These are phyloP conservation scores for Russula sp. DNA, from an alignment of 768 basidiomycete species.

Conservation along the genomic window DNA sequence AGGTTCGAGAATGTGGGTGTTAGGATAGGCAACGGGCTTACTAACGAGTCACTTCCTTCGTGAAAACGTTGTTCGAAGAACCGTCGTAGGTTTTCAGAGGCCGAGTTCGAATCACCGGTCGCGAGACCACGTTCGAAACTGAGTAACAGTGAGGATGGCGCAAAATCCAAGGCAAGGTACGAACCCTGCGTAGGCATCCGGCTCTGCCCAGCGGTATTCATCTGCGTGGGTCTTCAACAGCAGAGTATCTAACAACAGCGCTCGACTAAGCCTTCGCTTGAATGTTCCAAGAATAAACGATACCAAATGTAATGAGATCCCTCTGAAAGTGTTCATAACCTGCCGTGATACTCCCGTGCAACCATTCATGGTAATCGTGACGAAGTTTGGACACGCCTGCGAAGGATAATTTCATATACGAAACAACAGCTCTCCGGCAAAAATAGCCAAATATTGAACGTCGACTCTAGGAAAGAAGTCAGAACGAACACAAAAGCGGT, in stretches of 20 bases:
- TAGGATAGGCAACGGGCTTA: conserved; percentile 8
- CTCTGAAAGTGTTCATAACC: conserved; percentile 35
- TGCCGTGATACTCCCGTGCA: conserved; percentile 37
- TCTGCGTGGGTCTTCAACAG: conserved; percentile 21
- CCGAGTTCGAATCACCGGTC: conserved; percentile 61
- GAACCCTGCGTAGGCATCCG: conserved; percentile 17
- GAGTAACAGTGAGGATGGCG: conserved; percentile 16
- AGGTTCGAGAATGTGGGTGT: neutral
- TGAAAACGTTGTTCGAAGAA: conserved; percentile 88
- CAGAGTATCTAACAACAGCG: conserved; percentile 22
- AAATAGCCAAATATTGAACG: conserved; percentile 80
- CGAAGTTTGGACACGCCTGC: conserved; percentile 60
- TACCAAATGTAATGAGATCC: conserved; percentile 20
- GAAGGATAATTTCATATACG: conserved; percentile 71
- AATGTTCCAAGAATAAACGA: neutral
- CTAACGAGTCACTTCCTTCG: conserved; percentile 72
- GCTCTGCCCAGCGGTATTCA: conserved; percentile 18
- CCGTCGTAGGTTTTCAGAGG: conserved; percentile 61
- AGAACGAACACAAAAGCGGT: neutral
- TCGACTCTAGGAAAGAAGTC: conserved; percentile 39
- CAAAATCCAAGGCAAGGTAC: neutral
- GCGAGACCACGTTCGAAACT: conserved; percentile 65
- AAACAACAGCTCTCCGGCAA: conserved; percentile 66
- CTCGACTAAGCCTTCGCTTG: neutral
- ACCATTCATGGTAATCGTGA: conserved; percentile 61